Percentiles rank a stretch among this genome's conserved stretches.
phyloP scores from a whole-genome alignment of 1,139 yeast genomes.

The Scheffersomyces quercinus region DNA sequence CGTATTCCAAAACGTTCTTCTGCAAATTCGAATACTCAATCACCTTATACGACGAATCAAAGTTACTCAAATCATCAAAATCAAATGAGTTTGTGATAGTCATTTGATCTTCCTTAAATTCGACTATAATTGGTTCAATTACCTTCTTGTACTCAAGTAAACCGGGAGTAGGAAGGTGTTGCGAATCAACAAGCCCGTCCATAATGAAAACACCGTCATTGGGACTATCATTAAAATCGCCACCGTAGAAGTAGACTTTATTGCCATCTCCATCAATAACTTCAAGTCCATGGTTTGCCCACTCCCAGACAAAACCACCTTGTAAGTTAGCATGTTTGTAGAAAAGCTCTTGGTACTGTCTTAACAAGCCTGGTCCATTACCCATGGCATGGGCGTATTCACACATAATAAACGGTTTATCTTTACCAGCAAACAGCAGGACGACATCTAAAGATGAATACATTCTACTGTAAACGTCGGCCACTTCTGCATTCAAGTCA shows the following conservation, averaged over 20 bases:
- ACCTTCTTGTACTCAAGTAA: conserved; percentile 27
- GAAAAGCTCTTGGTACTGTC: conserved; percentile 31
- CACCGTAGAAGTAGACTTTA: conserved; percentile 29
- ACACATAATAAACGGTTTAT: conserved; percentile 31
- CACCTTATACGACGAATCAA: conserved; percentile 1
- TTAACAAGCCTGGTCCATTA: conserved; percentile 34
- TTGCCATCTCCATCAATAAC: conserved; percentile 10
- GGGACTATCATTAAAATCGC: conserved; percentile 33
- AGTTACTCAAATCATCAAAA: conserved; percentile 11
- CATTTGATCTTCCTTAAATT: conserved; percentile 8
- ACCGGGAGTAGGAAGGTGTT: conserved; percentile 34
- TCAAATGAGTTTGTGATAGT: conserved; percentile 13
- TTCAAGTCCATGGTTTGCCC: conserved; percentile 36
- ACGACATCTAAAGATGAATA: conserved; percentile 20
- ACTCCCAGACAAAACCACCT: conserved; percentile 41
- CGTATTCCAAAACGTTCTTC: conserved; percentile 5
- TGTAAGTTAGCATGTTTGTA: conserved; percentile 25
- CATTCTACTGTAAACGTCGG: conserved; percentile 34
- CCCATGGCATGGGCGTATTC: conserved; percentile 42
- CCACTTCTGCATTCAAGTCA: conserved; percentile 20
- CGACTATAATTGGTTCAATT: conserved; percentile 25
- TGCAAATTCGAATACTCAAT: conserved; percentile 5
- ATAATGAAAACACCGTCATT: conserved; percentile 35
- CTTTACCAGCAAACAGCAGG: conserved; percentile 6
- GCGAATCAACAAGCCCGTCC: conserved; percentile 33